Percentiles rank a stretch among this genome's conserved stretches.
Conservation (phyloP, 306 rosid genomes). For the Fragaria vesca region DNA sequence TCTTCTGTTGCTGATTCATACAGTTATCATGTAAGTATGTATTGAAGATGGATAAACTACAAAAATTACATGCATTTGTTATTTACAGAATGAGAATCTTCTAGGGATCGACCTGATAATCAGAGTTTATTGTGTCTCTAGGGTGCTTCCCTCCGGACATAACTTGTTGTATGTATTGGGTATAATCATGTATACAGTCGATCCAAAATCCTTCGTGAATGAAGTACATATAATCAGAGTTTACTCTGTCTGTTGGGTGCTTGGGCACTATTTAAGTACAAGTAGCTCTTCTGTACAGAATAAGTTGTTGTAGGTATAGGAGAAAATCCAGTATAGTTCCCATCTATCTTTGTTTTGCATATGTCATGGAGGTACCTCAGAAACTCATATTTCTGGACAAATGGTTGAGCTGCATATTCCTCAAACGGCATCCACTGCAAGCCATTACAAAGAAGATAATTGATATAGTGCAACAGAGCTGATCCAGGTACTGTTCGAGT, state of each 20-base stretch:
- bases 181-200: no score
- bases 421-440: constrained; percentile 86
- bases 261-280: constrained; percentile 47
- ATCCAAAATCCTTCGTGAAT: no score
- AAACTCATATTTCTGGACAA: constrained; percentile 43
- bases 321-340: constrained; percentile 60
- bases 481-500: not conserved
- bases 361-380: constrained; percentile 39
- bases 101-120: not conserved
- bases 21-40: not conserved
- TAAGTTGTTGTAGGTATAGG: constrained; percentile 31
- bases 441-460: constrained; percentile 11
- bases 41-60: not conserved
- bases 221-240: not conserved
- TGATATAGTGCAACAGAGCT: not conserved
- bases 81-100: no score
- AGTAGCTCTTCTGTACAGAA: constrained; percentile 27
- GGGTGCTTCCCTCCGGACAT: no score
- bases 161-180: no score
- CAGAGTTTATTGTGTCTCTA: not conserved
- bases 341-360: constrained; percentile 50
- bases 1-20: not conserved
- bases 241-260: constrained; percentile 38
- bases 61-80: not conserved
- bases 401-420: constrained; percentile 62